A percentile compares a stretch with the other conserved stretches of the same genome.
Evolutionary conservation across 148 eudicot genomes (phyloP).

Genomic region (Fagopyrum esculentum): DNA sequence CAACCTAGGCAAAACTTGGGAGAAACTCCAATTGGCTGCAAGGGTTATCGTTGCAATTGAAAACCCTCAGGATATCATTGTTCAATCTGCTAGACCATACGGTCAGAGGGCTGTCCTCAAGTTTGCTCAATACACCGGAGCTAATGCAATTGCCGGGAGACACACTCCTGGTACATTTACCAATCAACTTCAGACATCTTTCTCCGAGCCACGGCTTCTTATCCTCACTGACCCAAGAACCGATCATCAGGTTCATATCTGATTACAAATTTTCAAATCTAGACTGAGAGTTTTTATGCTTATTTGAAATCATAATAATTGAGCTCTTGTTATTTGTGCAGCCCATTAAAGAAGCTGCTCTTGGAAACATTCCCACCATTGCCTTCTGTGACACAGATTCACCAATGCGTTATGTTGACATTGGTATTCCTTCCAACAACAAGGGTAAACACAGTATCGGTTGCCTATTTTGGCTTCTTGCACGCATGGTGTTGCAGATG

Average conservation of each 20-base stretch:
- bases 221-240: constrained; percentile 67
- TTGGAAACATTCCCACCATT: constrained; percentile 61
- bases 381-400: constrained; percentile 79
- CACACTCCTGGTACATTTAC: constrained; percentile 77
- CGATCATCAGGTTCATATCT: constrained; percentile 46
- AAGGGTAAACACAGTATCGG: constrained; percentile 74
- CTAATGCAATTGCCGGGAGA: constrained; percentile 58
- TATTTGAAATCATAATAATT: not conserved
- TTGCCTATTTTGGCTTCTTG: constrained; percentile 50
- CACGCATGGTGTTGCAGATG: constrained; percentile 29
- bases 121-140: constrained; percentile 69
- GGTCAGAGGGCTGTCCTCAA: constrained; percentile 74
- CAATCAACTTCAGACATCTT: constrained; percentile 63
- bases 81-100: constrained; percentile 71
- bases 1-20: constrained; percentile 57
- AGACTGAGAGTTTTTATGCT: not conserved
- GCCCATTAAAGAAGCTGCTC: constrained; percentile 70
- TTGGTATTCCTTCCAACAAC: constrained; percentile 75
- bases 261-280: not conserved
- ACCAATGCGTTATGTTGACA: constrained; percentile 63
- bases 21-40: constrained; percentile 62
- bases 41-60: constrained; percentile 60
- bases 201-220: constrained; percentile 58
- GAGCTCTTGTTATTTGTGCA: constrained; percentile 14
- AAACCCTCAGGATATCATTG: constrained; percentile 66